Base-by-base conservation (phyloP, 768 basidiomycete genomes). In the Arthromyces matolae region DNA sequence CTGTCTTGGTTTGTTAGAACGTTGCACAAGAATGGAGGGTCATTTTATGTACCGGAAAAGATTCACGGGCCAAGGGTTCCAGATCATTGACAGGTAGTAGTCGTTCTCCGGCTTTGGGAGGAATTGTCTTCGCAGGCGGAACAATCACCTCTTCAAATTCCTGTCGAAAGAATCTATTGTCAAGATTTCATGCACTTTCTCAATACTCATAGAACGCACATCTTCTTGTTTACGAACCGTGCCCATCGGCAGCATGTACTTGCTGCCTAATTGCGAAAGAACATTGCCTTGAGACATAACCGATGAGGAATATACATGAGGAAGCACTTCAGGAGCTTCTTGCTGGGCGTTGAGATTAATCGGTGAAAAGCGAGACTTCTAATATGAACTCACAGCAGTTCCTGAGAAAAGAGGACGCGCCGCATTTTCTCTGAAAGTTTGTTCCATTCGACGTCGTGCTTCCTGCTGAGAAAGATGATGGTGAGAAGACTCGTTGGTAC, bases 71-170 rank as follows among this genome's bases (percentile, higher is more conserved):
- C 7, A 98, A 66, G 14, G 76, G 73, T 39, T 94, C 90, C 3
- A 98, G 76, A 48, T 92, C 86, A 7, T 71, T 55, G 12, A 98
- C 74, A 4, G 72, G 65, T 28, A 96, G 76, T 2, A 88, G 77
- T 24, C 82, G 77, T 63, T 98, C 96, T 4, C 74, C 72, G 4
- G 64, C 59, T 41, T 80, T 81, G 7, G 86, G 84, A 8, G 93
- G 93, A 0, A 95, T 76, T 2, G 81, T 72, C 53, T 71, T 84
- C 0, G 92, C 79, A 10, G 95, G 93, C 6, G 96, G 96, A 28
- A 98, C 75, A 19, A 82, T 75, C 14, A 96, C 88, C 71, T 97
- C 94, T 64, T 95, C 89, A 59, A 84, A 91, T 36, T 84, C 79
- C 92, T 94, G 53, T 42, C 14, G 27, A 33, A 14, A 47, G 40